Conservation (phyloP, 805 yeast genomes). For the Kazachstania viticola region DNA sequence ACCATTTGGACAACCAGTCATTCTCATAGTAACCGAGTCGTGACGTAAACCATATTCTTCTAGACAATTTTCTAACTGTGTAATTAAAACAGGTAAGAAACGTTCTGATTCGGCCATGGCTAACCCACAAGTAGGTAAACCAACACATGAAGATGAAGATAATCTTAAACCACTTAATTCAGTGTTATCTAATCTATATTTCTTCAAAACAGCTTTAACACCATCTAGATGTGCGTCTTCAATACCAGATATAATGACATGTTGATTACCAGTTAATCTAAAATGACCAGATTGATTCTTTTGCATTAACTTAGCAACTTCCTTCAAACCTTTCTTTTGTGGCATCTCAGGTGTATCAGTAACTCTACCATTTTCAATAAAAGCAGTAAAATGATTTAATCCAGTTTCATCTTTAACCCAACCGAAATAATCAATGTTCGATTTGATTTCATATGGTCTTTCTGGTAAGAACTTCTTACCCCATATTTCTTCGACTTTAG, state of each 20-base stretch:
- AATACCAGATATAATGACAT: conserved; percentile 64
- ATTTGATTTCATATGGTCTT: conserved; percentile 62
- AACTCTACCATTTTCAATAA: conserved; percentile 92
- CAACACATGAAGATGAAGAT: conserved; percentile 94
- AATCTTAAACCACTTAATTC: conserved; percentile 74
- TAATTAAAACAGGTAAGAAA: conserved; percentile 63
- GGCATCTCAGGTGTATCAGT: conserved; percentile 86
- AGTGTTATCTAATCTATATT: conserved; percentile 76
- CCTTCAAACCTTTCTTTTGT: conserved; percentile 76
- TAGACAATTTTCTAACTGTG: conserved; percentile 72
- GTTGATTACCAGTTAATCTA: conserved; percentile 94
- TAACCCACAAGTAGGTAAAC: conserved; percentile 95
- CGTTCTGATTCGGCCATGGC: conserved; percentile 99
- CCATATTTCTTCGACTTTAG: conserved; percentile 71
- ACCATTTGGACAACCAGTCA: conserved; percentile 99
- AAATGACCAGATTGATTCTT: conserved; percentile 65
- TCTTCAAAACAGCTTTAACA: conserved; percentile 51
- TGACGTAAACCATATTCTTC: conserved; percentile 91
- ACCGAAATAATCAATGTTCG: conserved; percentile 86
- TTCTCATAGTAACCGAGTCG: conserved; percentile 90
- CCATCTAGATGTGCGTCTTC: conserved; percentile 53
- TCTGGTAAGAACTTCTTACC: conserved; percentile 67
- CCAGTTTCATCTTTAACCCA: conserved; percentile 85
- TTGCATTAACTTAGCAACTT: conserved; percentile 60
- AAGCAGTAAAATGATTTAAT: conserved; percentile 81